These are phyloP conservation scores for Mallotus japonicus DNA, from an alignment of 441 rosid genomes.

Conservation along the genomic window DNA sequence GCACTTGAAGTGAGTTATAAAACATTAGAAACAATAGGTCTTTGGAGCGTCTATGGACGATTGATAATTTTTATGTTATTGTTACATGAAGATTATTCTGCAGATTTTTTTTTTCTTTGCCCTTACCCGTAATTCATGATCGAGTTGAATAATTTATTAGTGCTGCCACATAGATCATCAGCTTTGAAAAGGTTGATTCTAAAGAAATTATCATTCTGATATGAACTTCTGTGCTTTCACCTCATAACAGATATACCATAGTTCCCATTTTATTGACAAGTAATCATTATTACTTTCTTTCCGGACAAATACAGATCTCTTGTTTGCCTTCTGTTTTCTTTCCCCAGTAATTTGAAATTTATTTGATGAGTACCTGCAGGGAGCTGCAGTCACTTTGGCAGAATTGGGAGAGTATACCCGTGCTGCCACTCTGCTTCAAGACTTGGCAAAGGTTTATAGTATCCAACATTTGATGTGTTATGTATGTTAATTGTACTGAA, in stretches of 20 bases:
- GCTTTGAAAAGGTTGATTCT: neutral
- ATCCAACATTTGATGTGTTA: constrained; percentile 19
- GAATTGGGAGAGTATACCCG: constrained; percentile 76
- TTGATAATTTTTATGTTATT: too few relatives aligned
- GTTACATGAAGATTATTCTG: neutral
- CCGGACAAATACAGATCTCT: neutral
- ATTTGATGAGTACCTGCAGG: constrained; percentile 52
- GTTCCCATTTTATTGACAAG: neutral
- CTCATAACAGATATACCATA: neutral
- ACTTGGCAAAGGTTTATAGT: constrained; percentile 70
- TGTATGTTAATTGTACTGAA: constrained; percentile 10
- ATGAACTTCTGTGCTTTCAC: neutral
- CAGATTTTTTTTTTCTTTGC: neutral
- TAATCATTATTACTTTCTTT: neutral
- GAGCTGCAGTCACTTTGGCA: constrained; percentile 79
- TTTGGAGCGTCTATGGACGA: neutral
- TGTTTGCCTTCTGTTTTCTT: neutral
- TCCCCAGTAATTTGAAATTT: constrained; percentile 16
- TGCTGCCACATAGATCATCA: neutral
- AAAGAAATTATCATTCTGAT: neutral
- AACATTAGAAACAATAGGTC: neutral
- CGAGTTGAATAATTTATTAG: neutral
- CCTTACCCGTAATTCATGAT: neutral
- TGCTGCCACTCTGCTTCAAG: constrained; percentile 67
- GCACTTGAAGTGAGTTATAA: constrained; percentile 79